These are phyloP conservation scores for Tuber borchii DNA, from an alignment of 495 filamentous ascomycete genomes.

Conservation along the genomic window DNA sequence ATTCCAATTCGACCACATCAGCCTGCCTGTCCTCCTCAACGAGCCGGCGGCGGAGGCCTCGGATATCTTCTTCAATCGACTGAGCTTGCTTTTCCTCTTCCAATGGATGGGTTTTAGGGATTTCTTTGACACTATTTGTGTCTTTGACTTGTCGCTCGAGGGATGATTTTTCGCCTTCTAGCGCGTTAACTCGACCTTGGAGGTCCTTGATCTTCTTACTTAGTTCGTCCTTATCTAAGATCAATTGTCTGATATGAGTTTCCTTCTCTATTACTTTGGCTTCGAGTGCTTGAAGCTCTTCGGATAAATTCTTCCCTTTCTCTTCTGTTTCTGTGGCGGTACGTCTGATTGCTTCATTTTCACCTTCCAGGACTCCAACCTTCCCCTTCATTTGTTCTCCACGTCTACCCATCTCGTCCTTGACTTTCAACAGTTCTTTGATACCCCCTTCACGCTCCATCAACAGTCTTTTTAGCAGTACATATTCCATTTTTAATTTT, in stretches of 20 bases:
- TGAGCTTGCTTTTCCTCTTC: conserved; percentile 11
- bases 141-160: conserved; percentile 23
- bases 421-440: conserved; percentile 16
- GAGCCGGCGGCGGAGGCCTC: conserved; percentile 18
- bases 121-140: conserved; percentile 28
- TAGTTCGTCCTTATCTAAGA: conserved; percentile 15
- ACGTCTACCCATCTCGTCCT: conserved; percentile 17
- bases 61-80: conserved; percentile 20
- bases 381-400: conserved; percentile 12
- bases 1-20: conserved; percentile 23
- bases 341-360: conserved; percentile 16
- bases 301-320: conserved; percentile 13
- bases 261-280: conserved; percentile 19
- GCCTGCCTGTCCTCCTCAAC: conserved; percentile 27
- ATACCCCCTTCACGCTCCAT: conserved; percentile 24
- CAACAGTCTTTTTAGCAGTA: conserved; percentile 23
- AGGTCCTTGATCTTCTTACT: conserved; percentile 8
- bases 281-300: conserved; percentile 22
- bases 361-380: conserved; percentile 12
- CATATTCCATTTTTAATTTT: conserved; percentile 28
- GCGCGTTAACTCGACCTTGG: conserved; percentile 7
- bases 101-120: conserved; percentile 14
- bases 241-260: conserved; percentile 12
- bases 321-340: conserved; percentile 20
- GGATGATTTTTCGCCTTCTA: conserved; percentile 27